These are phyloP conservation scores for Lactarius psammicola DNA, from an alignment of 768 basidiomycete genomes.

Conservation along the genomic window DNA sequence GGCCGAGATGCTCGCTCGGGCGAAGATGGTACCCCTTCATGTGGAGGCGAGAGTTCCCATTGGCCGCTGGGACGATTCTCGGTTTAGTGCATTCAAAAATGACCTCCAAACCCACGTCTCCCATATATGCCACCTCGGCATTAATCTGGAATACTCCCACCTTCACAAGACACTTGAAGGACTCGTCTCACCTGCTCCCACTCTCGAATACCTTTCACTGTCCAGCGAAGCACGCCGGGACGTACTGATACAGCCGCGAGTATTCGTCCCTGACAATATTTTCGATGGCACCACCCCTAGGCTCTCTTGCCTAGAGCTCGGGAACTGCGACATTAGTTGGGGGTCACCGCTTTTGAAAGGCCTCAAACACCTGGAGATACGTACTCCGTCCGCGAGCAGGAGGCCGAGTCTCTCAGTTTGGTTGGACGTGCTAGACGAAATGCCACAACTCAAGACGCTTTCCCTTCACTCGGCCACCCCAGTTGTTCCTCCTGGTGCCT, in stretches of 20 bases:
- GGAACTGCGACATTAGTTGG: slow-evolving; percentile 5
- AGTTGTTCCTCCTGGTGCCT: background rate
- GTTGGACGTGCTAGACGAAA: slow-evolving; percentile 3
- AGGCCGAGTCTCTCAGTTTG: background rate
- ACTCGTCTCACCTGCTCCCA: background rate
- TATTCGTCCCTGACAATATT: background rate
- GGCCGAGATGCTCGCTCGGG: no score
- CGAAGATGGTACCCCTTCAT: background rate
- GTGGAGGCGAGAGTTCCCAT: background rate
- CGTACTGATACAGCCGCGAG: background rate
- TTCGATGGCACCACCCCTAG: slow-evolving; percentile 7
- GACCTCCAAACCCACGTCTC: background rate
- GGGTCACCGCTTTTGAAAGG: slow-evolving; percentile 9
- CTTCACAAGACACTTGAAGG: background rate
- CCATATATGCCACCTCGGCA: background rate
- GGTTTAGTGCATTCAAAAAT: background rate
- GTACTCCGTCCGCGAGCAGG: background rate
- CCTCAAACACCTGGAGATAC: slow-evolving; percentile 3
- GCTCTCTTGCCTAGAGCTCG: background rate
- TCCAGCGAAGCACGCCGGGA: background rate
- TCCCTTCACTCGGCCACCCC: background rate
- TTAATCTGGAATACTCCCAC: background rate
- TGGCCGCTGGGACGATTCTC: background rate
- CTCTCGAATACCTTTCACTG: background rate
- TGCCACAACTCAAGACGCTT: background rate